Evolutionary conservation across 1,139 yeast species (phyloP), one percentile per base, ranked within the genome.

Genomic region (Blastobotrys indianensis): DNA sequence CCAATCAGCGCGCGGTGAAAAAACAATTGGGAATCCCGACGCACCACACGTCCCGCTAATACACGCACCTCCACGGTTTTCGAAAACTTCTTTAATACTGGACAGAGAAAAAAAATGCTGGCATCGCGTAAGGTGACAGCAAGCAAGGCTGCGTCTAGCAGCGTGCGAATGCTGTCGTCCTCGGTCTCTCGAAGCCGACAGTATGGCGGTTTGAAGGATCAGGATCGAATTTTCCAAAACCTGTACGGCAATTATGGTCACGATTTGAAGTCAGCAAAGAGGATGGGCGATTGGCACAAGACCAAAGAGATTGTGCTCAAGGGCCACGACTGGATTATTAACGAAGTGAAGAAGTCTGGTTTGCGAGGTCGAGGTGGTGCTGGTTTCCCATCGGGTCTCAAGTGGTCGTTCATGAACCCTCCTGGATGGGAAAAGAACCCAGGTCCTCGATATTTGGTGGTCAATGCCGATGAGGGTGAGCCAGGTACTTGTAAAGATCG

Each of bases 291-390:
- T 66, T 85, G 95, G 94, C 73, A 85, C 69, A 85, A 85, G 72
- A 85, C 94, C 59, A 85, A 85, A 68, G 95, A 85, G 68, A 79
- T 85, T 56, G 65, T 85, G 40, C 70, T 79, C 53, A 85, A 85
- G 67, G 95, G 95, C 45, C 90, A 85, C 65, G 77, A 78, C 52
- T 85, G 95, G 95, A 84, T 85, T 63, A 85, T 85, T 60, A 85
- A 82, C 60, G 94, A 85, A 67, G 80, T 84, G 73, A 85, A 85
- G 66, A 77, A 80, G 61, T 81, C 90, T 8, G 94, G 94, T 15
- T 74, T 85, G 55, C 79, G 95, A 67, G 95, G 95, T 48, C 80
- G 95, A 69, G 95, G 95, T 51, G 95, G 95, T 60, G 95, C 95
- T 39, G 95, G 95, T 20, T 85, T 85, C 74, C 95, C 95, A 44